These are phyloP conservation scores for Ogataea pilisensis DNA, from an alignment of 805 yeast genomes.

Conservation along the genomic window DNA sequence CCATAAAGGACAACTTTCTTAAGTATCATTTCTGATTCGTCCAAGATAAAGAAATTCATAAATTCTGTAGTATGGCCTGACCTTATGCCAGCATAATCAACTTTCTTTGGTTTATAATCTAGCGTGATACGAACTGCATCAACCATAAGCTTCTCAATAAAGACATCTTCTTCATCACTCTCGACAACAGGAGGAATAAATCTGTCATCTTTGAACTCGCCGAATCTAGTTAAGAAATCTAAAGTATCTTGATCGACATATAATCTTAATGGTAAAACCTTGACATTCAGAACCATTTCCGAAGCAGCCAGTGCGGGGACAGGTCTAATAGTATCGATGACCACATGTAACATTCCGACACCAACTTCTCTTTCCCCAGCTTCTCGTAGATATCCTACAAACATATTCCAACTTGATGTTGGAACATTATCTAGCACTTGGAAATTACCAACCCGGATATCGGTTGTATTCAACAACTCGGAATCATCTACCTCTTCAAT, in stretches of 20 bases:
- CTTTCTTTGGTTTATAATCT: conserved; percentile 88
- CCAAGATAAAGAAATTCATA: conserved; percentile 82
- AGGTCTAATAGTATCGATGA: conserved; percentile 61
- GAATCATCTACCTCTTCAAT: conserved; percentile 31
- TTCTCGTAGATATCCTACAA: conserved; percentile 63
- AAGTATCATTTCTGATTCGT: conserved; percentile 73
- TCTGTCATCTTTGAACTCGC: conserved; percentile 71
- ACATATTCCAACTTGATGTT: conserved; percentile 87
- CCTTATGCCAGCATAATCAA: conserved; percentile 78
- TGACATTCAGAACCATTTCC: conserved; percentile 54
- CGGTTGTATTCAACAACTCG: conserved; percentile 46
- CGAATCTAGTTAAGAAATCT: conserved; percentile 76
- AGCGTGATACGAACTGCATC: conserved; percentile 58
- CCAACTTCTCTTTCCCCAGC: conserved; percentile 70
- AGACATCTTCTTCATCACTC: conserved; percentile 55
- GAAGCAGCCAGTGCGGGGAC: conserved; percentile 58
- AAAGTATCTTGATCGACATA: conserved; percentile 93
- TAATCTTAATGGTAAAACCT: conserved; percentile 69
- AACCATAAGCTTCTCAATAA: conserved; percentile 64
- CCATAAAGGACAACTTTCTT: conserved; percentile 68
- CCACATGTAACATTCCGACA: conserved; percentile 54
- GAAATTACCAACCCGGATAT: conserved; percentile 47
- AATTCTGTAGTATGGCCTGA: conserved; percentile 87
- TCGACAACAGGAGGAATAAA: conserved; percentile 47
- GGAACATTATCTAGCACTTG: conserved; percentile 74